These are phyloP conservation scores for Yamadazyma sp. DNA, from an alignment of 1,139 yeast genomes.

Conservation along the genomic window DNA sequence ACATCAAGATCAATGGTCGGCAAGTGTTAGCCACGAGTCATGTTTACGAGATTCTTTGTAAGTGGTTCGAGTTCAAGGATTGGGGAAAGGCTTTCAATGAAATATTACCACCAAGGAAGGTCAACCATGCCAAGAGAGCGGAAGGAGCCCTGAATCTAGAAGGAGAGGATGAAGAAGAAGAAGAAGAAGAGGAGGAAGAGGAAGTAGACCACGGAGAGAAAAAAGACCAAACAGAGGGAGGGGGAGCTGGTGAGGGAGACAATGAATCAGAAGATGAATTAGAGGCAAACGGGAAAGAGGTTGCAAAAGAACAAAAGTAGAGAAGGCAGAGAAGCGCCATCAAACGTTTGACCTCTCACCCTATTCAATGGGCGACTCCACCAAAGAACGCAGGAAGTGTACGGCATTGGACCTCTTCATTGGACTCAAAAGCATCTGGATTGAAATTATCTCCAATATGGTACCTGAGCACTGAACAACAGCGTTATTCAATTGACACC, in stretches of 20 bases:
- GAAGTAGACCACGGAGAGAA: conserved; percentile 5
- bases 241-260: neutral
- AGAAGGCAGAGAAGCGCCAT: no score
- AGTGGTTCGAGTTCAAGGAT: conserved; percentile 74
- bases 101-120: conserved; percentile 80
- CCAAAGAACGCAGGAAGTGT: no score
- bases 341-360: neutral
- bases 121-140: conserved; percentile 3
- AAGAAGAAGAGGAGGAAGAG: conserved; percentile 4
- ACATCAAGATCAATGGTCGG: conserved; percentile 78
- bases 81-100: conserved; percentile 88
- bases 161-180: conserved; percentile 7
- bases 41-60: conserved; percentile 81
- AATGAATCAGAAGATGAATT: no score
- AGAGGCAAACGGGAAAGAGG: no score
- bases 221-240: conserved; percentile 3
- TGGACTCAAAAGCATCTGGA: no score
- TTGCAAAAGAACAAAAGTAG: neutral
- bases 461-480: no score
- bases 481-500: no score
- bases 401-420: no score
- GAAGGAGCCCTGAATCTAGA: no score
- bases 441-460: no score
- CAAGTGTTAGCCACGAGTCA: conserved; percentile 92
- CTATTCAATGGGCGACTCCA: no score